Percentiles rank a stretch among this genome's conserved stretches.
Evolutionary conservation across 805 yeast species (phyloP).

Genomic region (Saccharomycopsis fodiens): DNA sequence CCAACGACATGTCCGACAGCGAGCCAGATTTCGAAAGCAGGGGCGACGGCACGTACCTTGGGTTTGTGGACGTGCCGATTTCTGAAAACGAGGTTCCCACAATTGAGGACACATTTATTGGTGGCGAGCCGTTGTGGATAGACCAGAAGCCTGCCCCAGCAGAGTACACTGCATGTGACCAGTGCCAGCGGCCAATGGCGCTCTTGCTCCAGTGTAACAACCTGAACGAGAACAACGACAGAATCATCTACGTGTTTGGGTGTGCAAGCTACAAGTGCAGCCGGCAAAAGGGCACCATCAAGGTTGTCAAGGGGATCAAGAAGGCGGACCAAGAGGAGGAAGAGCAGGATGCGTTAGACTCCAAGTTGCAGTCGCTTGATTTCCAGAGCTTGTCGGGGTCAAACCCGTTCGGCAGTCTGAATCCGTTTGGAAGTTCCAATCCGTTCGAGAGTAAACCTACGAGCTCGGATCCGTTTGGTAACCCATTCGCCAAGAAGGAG

Average conservation of each 20-base stretch:
- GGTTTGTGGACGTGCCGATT: constrained; percentile 57
- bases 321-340: constrained; percentile 39
- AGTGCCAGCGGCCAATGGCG: constrained; percentile 56
- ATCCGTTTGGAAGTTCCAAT: constrained; percentile 31
- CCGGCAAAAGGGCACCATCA: constrained; percentile 59
- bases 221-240: constrained; percentile 61
- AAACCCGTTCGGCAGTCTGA: constrained; percentile 25
- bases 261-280: constrained; percentile 62
- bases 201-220: constrained; percentile 77
- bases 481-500: neutral
- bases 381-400: neutral
- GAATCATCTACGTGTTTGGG: constrained; percentile 73
- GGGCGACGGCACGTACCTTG: constrained; percentile 34
- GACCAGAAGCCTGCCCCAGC: constrained; percentile 52
- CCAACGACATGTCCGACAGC: neutral
- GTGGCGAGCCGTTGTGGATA: constrained; percentile 72
- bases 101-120: constrained; percentile 68
- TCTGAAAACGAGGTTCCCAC: constrained; percentile 39
- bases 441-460: constrained; percentile 31
- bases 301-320: constrained; percentile 68
- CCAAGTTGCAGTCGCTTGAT: neutral
- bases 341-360: constrained; percentile 27
- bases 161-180: constrained; percentile 49
- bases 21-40: neutral
- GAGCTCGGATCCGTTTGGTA: constrained; percentile 24